Evolutionary conservation across 805 yeast genomes (phyloP), one percentile per base, ranked within the genome.

Genomic region (Ogataea trehaloabstinens): DNA sequence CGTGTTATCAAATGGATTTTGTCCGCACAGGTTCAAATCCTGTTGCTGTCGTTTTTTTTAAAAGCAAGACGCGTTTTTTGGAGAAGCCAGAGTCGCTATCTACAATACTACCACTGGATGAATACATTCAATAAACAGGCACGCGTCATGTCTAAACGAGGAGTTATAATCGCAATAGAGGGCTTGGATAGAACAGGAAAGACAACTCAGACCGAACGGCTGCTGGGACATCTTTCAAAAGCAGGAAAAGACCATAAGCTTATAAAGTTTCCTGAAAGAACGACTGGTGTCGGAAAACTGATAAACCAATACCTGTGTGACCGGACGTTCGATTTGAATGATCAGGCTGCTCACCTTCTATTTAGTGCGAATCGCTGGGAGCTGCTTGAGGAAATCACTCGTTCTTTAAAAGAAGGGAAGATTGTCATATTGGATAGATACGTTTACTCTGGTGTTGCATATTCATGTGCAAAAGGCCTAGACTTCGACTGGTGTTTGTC

Each of bases 281-380:
- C 85, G 0, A 93, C 98, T 0, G 71, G 73, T 8, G 83, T 88
- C 29, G 99, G 99, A 2, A 55, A 71, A 42, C 63, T 89, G 48
- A 90, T 93, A 52, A 77, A 93, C 60, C 59, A 69, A 38, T 93
- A 89, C 57, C 68, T 93, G 19, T 71, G 76, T 0, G 72, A 79
- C 46, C 63, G 66, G 17, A 40, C 58, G 1, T 73, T 74, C 44
- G 45, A 62, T 6, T 58, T 89, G 15, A 74, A 80, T 13, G 96
- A 90, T 54, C 81, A 88, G 58, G 70, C 95, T 0, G 82, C 89
- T 4, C 99, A 93, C 61, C 67, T 93, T 18, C 65, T 93, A 24
- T 93, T 93, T 60, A 79, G 89, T 49, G 96, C 98, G 1, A 93
- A 93, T 54, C 67, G 99, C 46, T 93, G 99, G 99, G 99, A 93